Conservation (phyloP, 148 eudicot species). For the Heliamphora exappendiculata region DNA sequence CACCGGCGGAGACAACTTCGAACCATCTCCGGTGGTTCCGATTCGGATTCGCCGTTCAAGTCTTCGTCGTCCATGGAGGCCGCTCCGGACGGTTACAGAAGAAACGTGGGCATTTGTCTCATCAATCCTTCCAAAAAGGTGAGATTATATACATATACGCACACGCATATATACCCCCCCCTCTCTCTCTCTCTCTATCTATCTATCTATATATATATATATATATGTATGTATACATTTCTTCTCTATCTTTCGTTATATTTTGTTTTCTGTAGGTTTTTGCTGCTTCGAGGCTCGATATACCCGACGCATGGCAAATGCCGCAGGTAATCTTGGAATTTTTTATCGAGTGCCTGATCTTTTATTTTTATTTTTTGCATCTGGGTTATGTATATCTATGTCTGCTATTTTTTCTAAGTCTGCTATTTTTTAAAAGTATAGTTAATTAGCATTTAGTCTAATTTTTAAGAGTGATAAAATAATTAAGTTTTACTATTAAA, state of each 20-base stretch:
- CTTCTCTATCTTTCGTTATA: not conserved
- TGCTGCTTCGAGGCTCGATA: conserved; percentile 85
- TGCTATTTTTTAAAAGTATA: no score
- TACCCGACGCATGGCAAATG: conserved; percentile 93
- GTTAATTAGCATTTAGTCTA: no score
- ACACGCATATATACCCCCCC: no score
- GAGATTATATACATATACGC: no score
- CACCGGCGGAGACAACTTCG: not conserved
- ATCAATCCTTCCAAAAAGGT: conserved; percentile 75
- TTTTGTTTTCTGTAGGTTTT: conserved; percentile 45
- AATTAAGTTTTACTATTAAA: no score
- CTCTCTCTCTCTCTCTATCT: not conserved
- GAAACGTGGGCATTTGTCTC: conserved; percentile 83
- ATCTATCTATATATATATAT: not conserved
- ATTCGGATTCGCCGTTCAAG: no score
- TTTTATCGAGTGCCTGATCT: not conserved
- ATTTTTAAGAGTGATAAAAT: no score
- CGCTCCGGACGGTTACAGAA: conserved; percentile 74
- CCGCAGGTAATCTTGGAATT: conserved; percentile 54
- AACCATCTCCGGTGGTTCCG: conserved; percentile 6
- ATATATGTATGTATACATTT: not conserved
- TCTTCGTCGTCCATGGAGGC: conserved; percentile 58
- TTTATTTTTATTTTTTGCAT: not conserved
- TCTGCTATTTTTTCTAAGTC: no score
- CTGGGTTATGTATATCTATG: not conserved